Evolutionary conservation across 805 yeast species (phyloP), one percentile per base, ranked within the genome.

Genomic region (Hanseniaspora valbyensis): DNA sequence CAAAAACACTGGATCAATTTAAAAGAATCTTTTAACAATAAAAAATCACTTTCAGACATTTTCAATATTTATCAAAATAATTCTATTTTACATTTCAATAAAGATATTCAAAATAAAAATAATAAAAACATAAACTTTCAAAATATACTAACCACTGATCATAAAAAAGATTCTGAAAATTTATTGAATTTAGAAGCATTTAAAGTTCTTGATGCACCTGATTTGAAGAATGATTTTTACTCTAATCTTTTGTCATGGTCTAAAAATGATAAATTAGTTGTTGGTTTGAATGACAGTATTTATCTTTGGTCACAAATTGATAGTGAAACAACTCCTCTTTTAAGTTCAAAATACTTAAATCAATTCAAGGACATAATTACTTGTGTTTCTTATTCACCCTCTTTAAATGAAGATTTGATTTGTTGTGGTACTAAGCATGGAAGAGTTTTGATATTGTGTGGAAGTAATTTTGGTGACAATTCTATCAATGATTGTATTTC

Each of bases 171-270:
- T 7, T 18, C 42, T 3, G 16, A 24, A 12, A 28, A 38, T 16
- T 30, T 38, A 19, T 18, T 30, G 4, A 33, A 7, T 7, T 16
- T 50, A 18, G 26, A 33, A 4, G 76, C 81, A 0, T 75, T 64
- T 54, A 69, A 74, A 53, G 77, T 78, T 0, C 62, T 80, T 18
- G 81, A 77, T 59, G 89, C 92, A 0, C 88, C 88, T 0, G 77
- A 78, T 2, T 62, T 86, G 49, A 67, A 81, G 54, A 81, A 84
- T 61, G 95, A 87, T 61, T 86, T 80, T 59, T 87, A 86, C 63
- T 73, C 85, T 1, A 83, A 83, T 59, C 67, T 83, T 50, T 73
- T 86, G 0, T 74, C 86, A 4, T 86, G 95, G 95, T 77, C 88
- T 0, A 60, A 59, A 7, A 64, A 76, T 1, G 70, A 70, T 38